phyloP scores from a whole-genome alignment of 2,329 filamentous ascomycete genomes.

The Shiraia sp. region DNA sequence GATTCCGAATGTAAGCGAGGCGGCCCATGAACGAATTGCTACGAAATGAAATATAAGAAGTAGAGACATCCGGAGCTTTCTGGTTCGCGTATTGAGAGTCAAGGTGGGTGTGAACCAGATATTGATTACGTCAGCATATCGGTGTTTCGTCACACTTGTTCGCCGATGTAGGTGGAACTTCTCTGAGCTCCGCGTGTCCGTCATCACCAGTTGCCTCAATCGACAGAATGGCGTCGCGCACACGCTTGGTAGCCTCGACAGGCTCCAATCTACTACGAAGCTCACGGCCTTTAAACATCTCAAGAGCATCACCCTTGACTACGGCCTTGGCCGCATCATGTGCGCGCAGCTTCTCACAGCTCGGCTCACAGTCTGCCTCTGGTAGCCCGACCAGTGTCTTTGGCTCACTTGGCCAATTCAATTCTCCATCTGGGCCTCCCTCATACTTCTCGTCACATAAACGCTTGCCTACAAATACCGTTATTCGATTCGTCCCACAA shows the following conservation, averaged over 20 bases:
- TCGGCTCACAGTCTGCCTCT: conserved; percentile 30
- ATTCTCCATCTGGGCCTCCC: conserved; percentile 53
- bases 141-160: conserved; percentile 13
- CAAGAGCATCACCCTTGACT: conserved; percentile 23
- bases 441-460: conserved; percentile 76
- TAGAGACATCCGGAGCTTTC: too few species aligned
- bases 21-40: too few species aligned
- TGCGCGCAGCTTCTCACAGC: conserved; percentile 37
- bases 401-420: conserved; percentile 29
- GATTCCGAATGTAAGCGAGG: too few species aligned
- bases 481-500: conserved; percentile 97
- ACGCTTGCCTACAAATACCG: conserved; percentile 83
- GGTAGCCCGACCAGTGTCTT: conserved; percentile 35
- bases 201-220: conserved; percentile 22
- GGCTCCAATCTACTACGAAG: conserved; percentile 31
- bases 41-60: too few species aligned
- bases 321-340: conserved; percentile 19
- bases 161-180: conserved; percentile 21
- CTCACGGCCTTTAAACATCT: conserved; percentile 20
- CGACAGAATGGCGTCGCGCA: conserved; percentile 39
- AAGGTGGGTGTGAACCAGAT: not conserved
- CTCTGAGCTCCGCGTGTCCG: conserved; percentile 23
- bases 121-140: conserved; percentile 24
- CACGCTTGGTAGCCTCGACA: conserved; percentile 36
- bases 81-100: too few species aligned